Base-by-base conservation (phyloP, 306 rosid species). In the Alnus rubra region DNA sequence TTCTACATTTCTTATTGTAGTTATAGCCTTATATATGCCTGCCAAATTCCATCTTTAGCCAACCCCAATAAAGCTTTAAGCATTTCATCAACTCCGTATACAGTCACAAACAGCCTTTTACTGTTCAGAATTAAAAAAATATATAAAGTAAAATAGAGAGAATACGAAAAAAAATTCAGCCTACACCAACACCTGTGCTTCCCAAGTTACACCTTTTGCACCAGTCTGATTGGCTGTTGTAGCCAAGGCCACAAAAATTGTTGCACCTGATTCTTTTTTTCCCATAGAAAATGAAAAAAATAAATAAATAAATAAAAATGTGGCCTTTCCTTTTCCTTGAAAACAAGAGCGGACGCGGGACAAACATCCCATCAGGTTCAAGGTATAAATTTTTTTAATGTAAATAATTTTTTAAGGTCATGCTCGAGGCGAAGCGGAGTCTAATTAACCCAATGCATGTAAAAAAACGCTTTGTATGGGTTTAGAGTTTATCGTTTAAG, bases 91-190 rank as follows among this genome's bases (percentile, higher is more conserved):
- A 84, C 82, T 80, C 85, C 90, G 85, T 82, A 91, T 87, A 86
- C 90, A 89, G 89, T 94, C 96, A 81, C 87, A 87, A 85, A 88
- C 92, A 92, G 89, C 94, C 98, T 94, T 92, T 94, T 87, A 79
- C 85, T 74, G 83, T 72, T 44, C 80, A 79, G 79, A 77, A 42
- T 52, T 52, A 77, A 76, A 83, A 73, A 35, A 18, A 0, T 60
- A 68, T 50, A 54, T 39, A 4, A 14, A 59, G 35, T 39, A 69
- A 16, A 31, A 42, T 10, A 14, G 73, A 31, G 16, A 30, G 23
- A 33, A 30, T 35, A 15, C 53, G 56, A 2, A 33, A 33, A 33
- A 37, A 45, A 37, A 45, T 50, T 56, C 81, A 81, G 75, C 69
- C 79, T 51, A 50, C 81, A 59, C 11, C 28, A 35, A 71, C 69